Percentiles rank a stretch among this genome's conserved stretches.
Evolutionary conservation across 768 basidiomycete species (phyloP).

Genomic region (Myochromella boudieri): DNA sequence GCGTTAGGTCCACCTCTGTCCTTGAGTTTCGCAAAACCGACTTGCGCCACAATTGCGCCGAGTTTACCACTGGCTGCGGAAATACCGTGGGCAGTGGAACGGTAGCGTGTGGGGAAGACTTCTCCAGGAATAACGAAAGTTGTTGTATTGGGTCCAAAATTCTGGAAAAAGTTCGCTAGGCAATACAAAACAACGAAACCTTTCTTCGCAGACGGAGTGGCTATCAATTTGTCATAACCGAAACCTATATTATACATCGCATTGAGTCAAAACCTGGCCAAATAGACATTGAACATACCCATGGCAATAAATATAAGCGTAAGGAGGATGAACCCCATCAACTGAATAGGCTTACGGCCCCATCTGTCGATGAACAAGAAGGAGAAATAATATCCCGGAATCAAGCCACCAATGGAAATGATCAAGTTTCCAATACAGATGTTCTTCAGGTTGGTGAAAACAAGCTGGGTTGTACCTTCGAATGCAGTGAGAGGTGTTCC

Average conservation of each 20-base stretch:
- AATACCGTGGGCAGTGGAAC: slow-evolving; percentile 84
- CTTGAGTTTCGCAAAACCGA: slow-evolving; percentile 67
- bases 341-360: slow-evolving; percentile 82
- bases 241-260: slow-evolving; percentile 50
- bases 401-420: slow-evolving; percentile 72
- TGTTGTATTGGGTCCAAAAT: slow-evolving; percentile 81
- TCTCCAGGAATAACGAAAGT: slow-evolving; percentile 84
- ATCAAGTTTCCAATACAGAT: slow-evolving; percentile 75
- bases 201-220: slow-evolving; percentile 37
- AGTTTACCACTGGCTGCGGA: slow-evolving; percentile 82
- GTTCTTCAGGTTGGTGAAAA: slow-evolving; percentile 62
- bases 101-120: slow-evolving; percentile 84
- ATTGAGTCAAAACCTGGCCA: background rate
- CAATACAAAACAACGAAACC: slow-evolving; percentile 85
- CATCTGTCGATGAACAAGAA: slow-evolving; percentile 71
- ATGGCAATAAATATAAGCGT: slow-evolving; percentile 67
- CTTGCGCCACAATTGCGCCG: slow-evolving; percentile 79
- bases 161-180: slow-evolving; percentile 88
- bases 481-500: slow-evolving; percentile 46
- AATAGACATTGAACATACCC: slow-evolving; percentile 45
- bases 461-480: slow-evolving; percentile 31
- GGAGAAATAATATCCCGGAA: slow-evolving; percentile 74
- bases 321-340: slow-evolving; percentile 72
- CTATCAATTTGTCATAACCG: slow-evolving; percentile 56
- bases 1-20: slow-evolving; percentile 64